Evolutionary conservation across 371 early-diverging fungal species (phyloP).

Genomic region (Rhizomucor pusillus): DNA sequence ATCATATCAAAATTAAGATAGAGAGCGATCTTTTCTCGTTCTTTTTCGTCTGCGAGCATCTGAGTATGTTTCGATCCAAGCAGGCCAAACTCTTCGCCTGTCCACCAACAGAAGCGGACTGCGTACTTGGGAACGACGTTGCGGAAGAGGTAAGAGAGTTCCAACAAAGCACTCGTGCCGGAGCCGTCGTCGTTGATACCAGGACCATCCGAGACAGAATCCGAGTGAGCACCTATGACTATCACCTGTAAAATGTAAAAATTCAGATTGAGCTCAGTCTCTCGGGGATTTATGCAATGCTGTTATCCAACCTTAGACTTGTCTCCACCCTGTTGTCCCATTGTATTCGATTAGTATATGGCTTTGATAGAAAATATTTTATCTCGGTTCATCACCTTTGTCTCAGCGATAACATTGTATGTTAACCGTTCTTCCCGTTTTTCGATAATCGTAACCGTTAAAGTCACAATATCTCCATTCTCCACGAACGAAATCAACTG

Average conservation of each 20-base stretch:
- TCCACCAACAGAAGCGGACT: constrained; percentile 67
- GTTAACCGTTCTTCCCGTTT: constrained; percentile 15
- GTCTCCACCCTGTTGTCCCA: constrained; percentile 9
- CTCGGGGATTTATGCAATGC: too few species aligned
- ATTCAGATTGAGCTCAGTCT: too few species aligned
- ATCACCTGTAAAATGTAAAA: too few species aligned
- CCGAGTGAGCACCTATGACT: constrained; percentile 31
- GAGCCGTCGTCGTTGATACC: constrained; percentile 76
- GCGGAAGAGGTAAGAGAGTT: constrained; percentile 52
- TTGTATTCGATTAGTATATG: not conserved
- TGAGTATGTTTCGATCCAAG: constrained; percentile 73
- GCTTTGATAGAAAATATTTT: not conserved
- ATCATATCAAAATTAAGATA: constrained; percentile 81
- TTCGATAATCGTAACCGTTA: constrained; percentile 11
- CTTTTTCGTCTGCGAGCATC: constrained; percentile 14
- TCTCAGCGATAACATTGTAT: constrained; percentile 18
- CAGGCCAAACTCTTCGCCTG: constrained; percentile 77
- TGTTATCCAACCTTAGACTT: too few species aligned
- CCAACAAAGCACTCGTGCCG: constrained; percentile 64
- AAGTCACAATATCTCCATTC: constrained; percentile 2
- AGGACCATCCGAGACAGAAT: constrained; percentile 65
- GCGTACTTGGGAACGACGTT: constrained; percentile 27
- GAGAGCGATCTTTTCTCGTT: constrained; percentile 49
- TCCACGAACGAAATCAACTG: constrained; percentile 2
- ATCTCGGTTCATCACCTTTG: constrained; percentile 6